phyloP scores from a whole-genome alignment of 179 eudicot genomes.

The Spinacia oleracea region DNA sequence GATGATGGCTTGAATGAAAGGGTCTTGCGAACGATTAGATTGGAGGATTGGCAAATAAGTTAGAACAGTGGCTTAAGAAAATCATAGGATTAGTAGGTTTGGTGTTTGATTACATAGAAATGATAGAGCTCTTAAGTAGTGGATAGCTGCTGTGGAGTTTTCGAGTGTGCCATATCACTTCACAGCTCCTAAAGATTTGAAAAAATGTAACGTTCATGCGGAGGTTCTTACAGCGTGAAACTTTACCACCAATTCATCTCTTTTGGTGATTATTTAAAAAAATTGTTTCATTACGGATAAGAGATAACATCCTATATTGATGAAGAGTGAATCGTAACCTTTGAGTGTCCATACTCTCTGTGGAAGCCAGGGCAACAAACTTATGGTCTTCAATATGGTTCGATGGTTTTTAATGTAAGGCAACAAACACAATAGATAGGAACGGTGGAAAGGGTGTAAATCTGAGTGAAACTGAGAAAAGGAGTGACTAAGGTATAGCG shows the following conservation, averaged over 20 bases:
- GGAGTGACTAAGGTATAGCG: background rate
- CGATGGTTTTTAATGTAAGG: background rate
- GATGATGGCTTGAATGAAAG: background rate
- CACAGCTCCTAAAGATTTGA: background rate
- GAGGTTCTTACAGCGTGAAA: background rate
- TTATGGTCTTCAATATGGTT: background rate
- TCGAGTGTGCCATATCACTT: background rate
- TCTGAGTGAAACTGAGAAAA: background rate
- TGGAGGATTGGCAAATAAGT: background rate
- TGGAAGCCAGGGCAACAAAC: background rate
- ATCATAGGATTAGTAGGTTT: background rate
- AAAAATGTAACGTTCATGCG: background rate
- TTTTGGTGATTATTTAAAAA: background rate
- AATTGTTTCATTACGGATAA: too few species aligned
- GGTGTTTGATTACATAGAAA: background rate
- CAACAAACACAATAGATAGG: background rate
- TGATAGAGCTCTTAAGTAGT: background rate
- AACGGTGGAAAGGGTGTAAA: background rate
- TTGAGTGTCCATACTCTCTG: background rate
- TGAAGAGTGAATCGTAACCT: background rate
- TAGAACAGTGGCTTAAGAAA: background rate
- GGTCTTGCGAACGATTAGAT: background rate
- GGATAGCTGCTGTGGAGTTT: background rate
- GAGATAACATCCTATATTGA: background rate
- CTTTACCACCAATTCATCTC: background rate